Conservation (phyloP, 805 yeast genomes). For the Starmerella geochares region DNA sequence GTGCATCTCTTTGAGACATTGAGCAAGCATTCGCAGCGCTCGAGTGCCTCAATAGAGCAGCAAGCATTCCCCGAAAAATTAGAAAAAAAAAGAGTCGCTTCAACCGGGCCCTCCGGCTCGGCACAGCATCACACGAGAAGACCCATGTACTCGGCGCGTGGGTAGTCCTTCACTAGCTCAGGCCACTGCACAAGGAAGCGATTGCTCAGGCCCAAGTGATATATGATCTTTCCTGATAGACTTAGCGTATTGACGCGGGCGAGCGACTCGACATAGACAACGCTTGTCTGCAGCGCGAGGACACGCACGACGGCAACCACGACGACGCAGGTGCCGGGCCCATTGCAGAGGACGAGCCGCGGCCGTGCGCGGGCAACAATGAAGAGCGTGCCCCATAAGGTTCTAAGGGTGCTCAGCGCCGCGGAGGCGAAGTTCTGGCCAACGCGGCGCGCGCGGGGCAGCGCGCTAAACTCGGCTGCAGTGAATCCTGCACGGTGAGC, state of each 20-base stretch:
- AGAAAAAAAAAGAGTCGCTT: too few relatives aligned
- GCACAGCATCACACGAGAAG: conserved; percentile 51
- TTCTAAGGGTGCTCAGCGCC: conserved; percentile 36
- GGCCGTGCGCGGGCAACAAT: conserved; percentile 33
- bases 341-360: conserved; percentile 47
- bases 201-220: conserved; percentile 63
- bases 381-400: conserved; percentile 31
- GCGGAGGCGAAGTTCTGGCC: conserved; percentile 46
- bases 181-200: conserved; percentile 89
- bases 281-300: conserved; percentile 35
- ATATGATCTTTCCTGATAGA: conserved; percentile 59
- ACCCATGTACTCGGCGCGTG: conserved; percentile 65
- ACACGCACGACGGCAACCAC: conserved; percentile 34
- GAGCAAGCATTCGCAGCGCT: too few relatives aligned
- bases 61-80: too few relatives aligned
- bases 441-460: conserved; percentile 52
- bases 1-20: too few relatives aligned
- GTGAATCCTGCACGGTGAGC: conserved; percentile 23
- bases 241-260: conserved; percentile 73
- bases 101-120: too few relatives aligned
- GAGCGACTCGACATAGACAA: conserved; percentile 74
- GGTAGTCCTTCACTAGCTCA: conserved; percentile 41
- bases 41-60: too few relatives aligned
- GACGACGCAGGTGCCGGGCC: conserved; percentile 77
- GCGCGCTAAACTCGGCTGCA: conserved; percentile 26